phyloP scores from a whole-genome alignment of 2,329 filamentous ascomycete species.

The Sphaerulina musiva region DNA sequence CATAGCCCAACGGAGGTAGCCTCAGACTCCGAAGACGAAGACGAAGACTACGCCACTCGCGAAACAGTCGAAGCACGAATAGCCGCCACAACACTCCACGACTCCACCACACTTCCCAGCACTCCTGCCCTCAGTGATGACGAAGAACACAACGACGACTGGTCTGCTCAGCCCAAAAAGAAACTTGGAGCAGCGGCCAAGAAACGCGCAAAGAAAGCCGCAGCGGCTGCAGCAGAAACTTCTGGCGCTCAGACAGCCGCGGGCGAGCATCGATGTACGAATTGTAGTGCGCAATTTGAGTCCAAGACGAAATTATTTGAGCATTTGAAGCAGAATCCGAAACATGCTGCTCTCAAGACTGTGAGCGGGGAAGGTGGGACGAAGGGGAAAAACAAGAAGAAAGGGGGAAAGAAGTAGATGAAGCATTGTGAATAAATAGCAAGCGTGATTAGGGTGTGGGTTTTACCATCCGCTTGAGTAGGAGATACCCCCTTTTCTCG shows the following conservation, averaged over 20 bases:
- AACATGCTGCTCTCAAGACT: slow-evolving; percentile 41
- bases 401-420: slow-evolving; percentile 20
- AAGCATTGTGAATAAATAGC: background rate
- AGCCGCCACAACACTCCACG: slow-evolving; percentile 16
- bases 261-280: slow-evolving; percentile 61
- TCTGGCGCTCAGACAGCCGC: slow-evolving; percentile 21
- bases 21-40: slow-evolving; percentile 23
- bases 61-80: slow-evolving; percentile 39
- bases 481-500: too few relatives aligned
- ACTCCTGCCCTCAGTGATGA: slow-evolving; percentile 5
- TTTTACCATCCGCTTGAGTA: too few relatives aligned
- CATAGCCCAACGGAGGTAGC: background rate
- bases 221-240: slow-evolving; percentile 34
- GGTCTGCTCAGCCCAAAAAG: slow-evolving; percentile 17
- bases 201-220: slow-evolving; percentile 44
- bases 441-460: background rate
- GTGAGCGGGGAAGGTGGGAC: slow-evolving; percentile 36
- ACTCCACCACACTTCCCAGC: background rate
- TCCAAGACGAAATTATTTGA: slow-evolving; percentile 67
- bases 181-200: slow-evolving; percentile 46
- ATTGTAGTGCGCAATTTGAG: slow-evolving; percentile 70
- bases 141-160: slow-evolving; percentile 20
- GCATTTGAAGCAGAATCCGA: slow-evolving; percentile 57
- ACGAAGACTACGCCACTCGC: slow-evolving; percentile 40
- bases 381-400: slow-evolving; percentile 23